Conservation (phyloP, 2,329 filamentous ascomycete species). For the Escovopsis weberi region DNA sequence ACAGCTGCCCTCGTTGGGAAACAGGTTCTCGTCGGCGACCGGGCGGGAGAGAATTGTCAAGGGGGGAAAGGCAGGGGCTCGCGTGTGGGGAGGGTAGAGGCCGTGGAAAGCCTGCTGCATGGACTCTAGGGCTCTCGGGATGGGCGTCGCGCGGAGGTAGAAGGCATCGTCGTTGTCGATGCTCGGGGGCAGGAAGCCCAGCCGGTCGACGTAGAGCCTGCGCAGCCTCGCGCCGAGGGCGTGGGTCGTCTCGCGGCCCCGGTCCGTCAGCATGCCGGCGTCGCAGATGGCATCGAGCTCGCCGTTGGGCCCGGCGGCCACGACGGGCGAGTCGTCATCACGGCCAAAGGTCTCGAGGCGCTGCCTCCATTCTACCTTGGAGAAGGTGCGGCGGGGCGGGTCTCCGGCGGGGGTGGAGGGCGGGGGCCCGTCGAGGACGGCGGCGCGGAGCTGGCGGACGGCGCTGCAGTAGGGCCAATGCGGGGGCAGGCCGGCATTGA, state of each 20-base stretch:
- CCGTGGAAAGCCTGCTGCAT: constrained; percentile 63
- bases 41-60: constrained; percentile 52
- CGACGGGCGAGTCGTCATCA: constrained; percentile 47
- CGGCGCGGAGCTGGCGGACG: constrained; percentile 51
- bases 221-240: constrained; percentile 54
- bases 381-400: constrained; percentile 17
- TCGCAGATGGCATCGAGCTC: constrained; percentile 73
- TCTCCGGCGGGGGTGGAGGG: no score
- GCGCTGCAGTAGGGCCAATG: constrained; percentile 88
- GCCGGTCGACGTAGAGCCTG: constrained; percentile 58
- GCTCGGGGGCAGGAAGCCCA: constrained; percentile 51
- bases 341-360: constrained; percentile 70
- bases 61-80: constrained; percentile 34
- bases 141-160: constrained; percentile 60
- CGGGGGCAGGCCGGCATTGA: constrained; percentile 52
- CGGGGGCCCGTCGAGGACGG: constrained; percentile 28
- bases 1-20: constrained; percentile 64
- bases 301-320: constrained; percentile 52
- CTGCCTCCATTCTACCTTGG: constrained; percentile 46
- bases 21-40: constrained; percentile 60
- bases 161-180: constrained; percentile 45
- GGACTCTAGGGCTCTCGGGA: constrained; percentile 63
- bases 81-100: constrained; percentile 48
- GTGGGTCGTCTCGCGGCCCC: constrained; percentile 57
- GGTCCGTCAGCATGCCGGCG: constrained; percentile 61